These are phyloP conservation scores for Fusarium irregulare DNA, from an alignment of 2,329 filamentous ascomycete species.

Conservation along the genomic window DNA sequence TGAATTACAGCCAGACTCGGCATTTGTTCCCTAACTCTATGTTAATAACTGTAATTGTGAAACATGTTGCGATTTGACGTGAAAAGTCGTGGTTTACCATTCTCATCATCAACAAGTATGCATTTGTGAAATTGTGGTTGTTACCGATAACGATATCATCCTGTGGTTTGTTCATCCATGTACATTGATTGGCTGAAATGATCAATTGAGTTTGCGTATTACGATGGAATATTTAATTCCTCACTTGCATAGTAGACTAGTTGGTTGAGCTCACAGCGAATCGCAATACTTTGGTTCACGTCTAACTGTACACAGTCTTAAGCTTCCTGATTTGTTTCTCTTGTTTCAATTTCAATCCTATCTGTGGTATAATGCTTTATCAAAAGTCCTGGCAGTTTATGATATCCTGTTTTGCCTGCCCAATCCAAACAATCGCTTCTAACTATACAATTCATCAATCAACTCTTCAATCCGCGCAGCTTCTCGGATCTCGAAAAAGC, in stretches of 20 bases:
- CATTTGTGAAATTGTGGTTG: neutral
- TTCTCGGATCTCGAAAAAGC: slow-evolving; percentile 82
- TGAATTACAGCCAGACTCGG: slow-evolving; percentile 44
- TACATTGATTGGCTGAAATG: neutral
- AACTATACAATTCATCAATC: slow-evolving; percentile 51
- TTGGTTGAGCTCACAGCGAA: neutral
- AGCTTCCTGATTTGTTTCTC: neutral
- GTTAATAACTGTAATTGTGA: slow-evolving; percentile 4
- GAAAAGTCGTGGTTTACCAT: neutral
- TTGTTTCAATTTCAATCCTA: neutral
- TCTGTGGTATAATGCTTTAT: neutral
- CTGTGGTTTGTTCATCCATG: neutral
- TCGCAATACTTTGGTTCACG: neutral
- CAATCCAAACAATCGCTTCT: neutral
- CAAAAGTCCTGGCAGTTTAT: slow-evolving; percentile 2
- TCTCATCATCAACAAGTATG: no score
- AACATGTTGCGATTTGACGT: neutral
- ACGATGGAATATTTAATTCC: neutral
- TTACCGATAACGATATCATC: neutral
- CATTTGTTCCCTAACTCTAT: slow-evolving; percentile 30
- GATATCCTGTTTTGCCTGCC: neutral
- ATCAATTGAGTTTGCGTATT: neutral
- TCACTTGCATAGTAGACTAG: neutral
- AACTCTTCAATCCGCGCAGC: slow-evolving; percentile 73
- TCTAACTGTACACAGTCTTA: neutral